Conservation (phyloP, 768 basidiomycete genomes). For the Lactarius tabidus region DNA sequence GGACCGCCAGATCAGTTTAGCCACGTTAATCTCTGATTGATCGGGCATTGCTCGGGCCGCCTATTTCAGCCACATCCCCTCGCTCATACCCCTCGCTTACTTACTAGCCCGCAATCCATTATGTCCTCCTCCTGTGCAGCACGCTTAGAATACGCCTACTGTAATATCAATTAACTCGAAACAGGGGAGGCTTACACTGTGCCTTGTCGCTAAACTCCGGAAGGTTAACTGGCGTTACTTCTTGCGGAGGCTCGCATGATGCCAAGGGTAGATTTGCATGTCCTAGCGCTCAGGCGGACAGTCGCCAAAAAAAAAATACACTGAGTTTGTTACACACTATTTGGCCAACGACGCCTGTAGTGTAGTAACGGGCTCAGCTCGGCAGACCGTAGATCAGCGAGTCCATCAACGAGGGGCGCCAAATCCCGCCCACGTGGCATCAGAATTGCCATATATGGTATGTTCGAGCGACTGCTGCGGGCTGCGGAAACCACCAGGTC, state of each 20-base stretch:
- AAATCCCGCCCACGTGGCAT: background rate
- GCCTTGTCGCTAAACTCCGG: background rate
- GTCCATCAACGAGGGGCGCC: background rate
- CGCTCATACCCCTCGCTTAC: background rate
- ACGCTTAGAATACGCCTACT: background rate
- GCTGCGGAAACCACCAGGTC: background rate
- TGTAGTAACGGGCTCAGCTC: background rate
- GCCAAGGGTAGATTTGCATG: background rate
- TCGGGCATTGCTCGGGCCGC: too few species aligned
- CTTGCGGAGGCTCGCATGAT: background rate
- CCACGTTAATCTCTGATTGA: background rate
- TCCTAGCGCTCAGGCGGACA: background rate
- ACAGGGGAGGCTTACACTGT: background rate
- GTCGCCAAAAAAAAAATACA: background rate
- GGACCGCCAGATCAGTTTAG: background rate
- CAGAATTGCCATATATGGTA: background rate
- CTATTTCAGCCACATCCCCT: too few species aligned
- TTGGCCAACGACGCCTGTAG: background rate
- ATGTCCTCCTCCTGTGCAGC: background rate
- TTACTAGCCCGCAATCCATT: background rate
- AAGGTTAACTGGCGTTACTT: background rate
- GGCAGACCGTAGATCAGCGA: background rate
- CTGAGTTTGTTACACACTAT: background rate
- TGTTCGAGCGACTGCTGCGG: background rate
- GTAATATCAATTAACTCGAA: background rate